Evolutionary conservation across 495 filamentous ascomycete genomes (phyloP).

Genomic region (Xylaria flabelliformis): DNA sequence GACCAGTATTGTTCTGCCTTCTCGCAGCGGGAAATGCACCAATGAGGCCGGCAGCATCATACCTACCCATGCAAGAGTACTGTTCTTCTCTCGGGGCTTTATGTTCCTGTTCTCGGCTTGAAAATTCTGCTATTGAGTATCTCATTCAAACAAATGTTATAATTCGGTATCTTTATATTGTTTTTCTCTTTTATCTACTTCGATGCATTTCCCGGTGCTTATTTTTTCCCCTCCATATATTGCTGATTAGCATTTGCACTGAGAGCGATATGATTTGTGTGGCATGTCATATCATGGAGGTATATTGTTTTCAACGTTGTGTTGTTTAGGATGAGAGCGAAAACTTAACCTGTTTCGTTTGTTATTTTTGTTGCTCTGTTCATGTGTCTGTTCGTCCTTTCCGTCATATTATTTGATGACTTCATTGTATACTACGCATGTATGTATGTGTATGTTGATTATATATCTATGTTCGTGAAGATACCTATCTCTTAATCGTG

Average conservation of each 20-base stretch:
- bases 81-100: neutral
- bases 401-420: neutral
- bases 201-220: slow-evolving; percentile 10
- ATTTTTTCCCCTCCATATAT: neutral
- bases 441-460: neutral
- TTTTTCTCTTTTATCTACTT: neutral
- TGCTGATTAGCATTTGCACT: neutral
- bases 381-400: neutral
- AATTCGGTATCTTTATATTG: neutral
- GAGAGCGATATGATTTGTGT: neutral
- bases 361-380: neutral
- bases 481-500: neutral
- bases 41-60: neutral
- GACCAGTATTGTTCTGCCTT: neutral
- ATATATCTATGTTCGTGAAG: neutral
- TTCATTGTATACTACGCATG: neutral
- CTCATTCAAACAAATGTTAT: neutral
- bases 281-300: neutral
- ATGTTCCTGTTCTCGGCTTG: neutral
- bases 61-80: neutral
- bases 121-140: neutral
- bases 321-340: neutral
- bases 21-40: neutral
- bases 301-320: neutral
- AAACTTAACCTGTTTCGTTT: neutral